phyloP scores from a whole-genome alignment of 2,329 filamentous ascomycete genomes.

The Nemania sp. region DNA sequence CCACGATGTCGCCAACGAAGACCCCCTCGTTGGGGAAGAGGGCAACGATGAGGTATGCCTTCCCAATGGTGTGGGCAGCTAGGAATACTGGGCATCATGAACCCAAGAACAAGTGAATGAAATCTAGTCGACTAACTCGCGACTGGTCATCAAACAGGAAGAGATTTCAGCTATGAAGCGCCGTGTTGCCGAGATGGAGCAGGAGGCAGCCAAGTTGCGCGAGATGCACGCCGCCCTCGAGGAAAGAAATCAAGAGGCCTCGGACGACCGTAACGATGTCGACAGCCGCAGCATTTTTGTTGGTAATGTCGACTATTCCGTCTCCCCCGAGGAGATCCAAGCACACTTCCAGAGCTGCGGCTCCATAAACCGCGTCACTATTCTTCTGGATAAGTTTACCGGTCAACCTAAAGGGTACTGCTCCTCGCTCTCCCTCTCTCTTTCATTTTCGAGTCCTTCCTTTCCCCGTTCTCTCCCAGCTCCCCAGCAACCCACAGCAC shows the following conservation, averaged over 20 bases:
- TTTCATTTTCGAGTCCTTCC: neutral
- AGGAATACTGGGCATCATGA: slow-evolving; percentile 27
- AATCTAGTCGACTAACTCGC: slow-evolving; percentile 43
- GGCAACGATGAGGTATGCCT: slow-evolving; percentile 62
- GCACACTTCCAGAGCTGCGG: slow-evolving; percentile 98
- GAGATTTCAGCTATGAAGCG: slow-evolving; percentile 90
- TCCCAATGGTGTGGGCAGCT: slow-evolving; percentile 35
- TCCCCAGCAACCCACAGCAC: neutral
- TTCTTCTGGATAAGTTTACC: slow-evolving; percentile 97
- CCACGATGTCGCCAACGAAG: slow-evolving; percentile 46
- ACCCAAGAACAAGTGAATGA: slow-evolving; percentile 29
- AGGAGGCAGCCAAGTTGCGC: slow-evolving; percentile 85
- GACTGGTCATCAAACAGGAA: slow-evolving; percentile 61
- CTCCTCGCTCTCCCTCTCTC: slow-evolving; percentile 49
- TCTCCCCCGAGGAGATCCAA: slow-evolving; percentile 97
- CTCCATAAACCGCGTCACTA: slow-evolving; percentile 97
- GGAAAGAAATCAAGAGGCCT: slow-evolving; percentile 82
- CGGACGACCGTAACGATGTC: slow-evolving; percentile 95
- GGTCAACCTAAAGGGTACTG: slow-evolving; percentile 98
- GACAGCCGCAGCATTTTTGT: slow-evolving; percentile 97
- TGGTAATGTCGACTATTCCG: slow-evolving; percentile 97
- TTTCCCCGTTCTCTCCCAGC: neutral
- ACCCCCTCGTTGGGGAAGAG: slow-evolving; percentile 56
- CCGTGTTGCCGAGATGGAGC: slow-evolving; percentile 89
- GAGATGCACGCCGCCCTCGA: slow-evolving; percentile 91